phyloP scores from a whole-genome alignment of 495 filamentous ascomycete species.

The Neurospora tetraspora region DNA sequence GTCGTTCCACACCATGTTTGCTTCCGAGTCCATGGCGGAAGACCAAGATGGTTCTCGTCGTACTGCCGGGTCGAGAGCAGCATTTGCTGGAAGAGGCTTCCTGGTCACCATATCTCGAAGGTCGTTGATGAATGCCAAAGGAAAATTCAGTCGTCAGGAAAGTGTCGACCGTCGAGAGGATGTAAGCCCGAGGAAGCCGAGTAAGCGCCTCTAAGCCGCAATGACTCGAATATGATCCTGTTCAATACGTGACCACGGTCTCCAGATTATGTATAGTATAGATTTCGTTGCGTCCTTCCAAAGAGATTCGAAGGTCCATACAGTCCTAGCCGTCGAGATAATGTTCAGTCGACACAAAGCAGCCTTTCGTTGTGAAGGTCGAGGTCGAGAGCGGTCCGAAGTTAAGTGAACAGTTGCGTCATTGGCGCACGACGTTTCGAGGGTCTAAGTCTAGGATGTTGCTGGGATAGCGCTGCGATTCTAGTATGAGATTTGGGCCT shows the following conservation, averaged over 20 bases:
- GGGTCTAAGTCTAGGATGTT: not conserved
- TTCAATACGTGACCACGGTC: not conserved
- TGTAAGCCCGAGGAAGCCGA: not conserved
- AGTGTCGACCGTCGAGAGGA: not conserved
- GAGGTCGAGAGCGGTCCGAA: not conserved
- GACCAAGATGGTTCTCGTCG: conserved; percentile 23
- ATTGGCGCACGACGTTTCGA: not conserved
- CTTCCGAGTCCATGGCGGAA: conserved; percentile 23
- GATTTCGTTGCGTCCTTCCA: not conserved
- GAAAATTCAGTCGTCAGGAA: not conserved
- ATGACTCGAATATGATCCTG: not conserved
- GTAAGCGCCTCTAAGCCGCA: not conserved
- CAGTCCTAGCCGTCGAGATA: not conserved
- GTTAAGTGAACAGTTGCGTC: not conserved
- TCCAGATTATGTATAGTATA: not conserved
- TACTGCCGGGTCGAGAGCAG: conserved; percentile 17
- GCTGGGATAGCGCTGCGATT: not conserved
- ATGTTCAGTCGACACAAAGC: not conserved
- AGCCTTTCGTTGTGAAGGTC: not conserved
- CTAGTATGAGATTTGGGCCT: not conserved
- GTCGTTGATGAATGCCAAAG: not conserved
- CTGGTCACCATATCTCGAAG: conserved; percentile 22
- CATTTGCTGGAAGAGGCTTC: conserved; percentile 30
- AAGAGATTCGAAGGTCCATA: not conserved
- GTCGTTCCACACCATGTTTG: conserved; percentile 27